Evolutionary conservation across 495 filamentous ascomycete genomes (phyloP).

Genomic region (Talaromyces proteolyticus): DNA sequence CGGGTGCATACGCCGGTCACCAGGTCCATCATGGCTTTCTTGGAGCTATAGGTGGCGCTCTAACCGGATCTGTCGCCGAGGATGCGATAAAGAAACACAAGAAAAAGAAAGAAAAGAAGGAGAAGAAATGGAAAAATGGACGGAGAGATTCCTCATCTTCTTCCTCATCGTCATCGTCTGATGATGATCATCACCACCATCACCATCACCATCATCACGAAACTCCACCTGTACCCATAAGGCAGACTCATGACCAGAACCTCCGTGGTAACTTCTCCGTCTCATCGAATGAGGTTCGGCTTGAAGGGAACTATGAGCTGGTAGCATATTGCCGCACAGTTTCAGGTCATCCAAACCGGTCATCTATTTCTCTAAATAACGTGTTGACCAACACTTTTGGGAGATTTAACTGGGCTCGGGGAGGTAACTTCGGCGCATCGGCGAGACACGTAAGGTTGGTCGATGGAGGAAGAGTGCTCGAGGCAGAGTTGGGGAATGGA

Average conservation of each 20-base stretch:
- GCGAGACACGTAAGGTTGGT: conserved; percentile 29
- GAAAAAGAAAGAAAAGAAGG: conserved; percentile 10
- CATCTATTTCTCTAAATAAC: conserved; percentile 10
- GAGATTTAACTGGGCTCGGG: conserved; percentile 11
- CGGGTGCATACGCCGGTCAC: conserved; percentile 26
- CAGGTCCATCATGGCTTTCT: conserved; percentile 26
- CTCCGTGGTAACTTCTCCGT: conserved; percentile 14
- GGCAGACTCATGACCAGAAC: not conserved
- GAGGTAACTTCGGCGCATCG: conserved; percentile 31
- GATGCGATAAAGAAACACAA: conserved; percentile 27
- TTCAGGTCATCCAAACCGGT: conserved; percentile 7
- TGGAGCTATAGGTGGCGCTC: conserved; percentile 30
- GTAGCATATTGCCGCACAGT: conserved; percentile 8
- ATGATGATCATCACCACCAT: not conserved
- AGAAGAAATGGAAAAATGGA: conserved; percentile 6
- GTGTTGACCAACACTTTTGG: conserved; percentile 14
- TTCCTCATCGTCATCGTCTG: conserved; percentile 6
- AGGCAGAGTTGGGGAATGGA: conserved; percentile 28
- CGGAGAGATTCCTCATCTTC: not conserved
- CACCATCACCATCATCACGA: not conserved
- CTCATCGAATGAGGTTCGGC: conserved; percentile 6
- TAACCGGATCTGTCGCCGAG: conserved; percentile 27
- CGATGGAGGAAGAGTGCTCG: conserved; percentile 30
- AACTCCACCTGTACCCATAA: no score
- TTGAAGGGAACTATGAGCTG: conserved; percentile 10